A percentile compares a stretch with the other conserved stretches of the same genome.
Evolutionary conservation across 192 early-diverging fungal species (phyloP).

Genomic region (Hyaloraphidium curvatum): DNA sequence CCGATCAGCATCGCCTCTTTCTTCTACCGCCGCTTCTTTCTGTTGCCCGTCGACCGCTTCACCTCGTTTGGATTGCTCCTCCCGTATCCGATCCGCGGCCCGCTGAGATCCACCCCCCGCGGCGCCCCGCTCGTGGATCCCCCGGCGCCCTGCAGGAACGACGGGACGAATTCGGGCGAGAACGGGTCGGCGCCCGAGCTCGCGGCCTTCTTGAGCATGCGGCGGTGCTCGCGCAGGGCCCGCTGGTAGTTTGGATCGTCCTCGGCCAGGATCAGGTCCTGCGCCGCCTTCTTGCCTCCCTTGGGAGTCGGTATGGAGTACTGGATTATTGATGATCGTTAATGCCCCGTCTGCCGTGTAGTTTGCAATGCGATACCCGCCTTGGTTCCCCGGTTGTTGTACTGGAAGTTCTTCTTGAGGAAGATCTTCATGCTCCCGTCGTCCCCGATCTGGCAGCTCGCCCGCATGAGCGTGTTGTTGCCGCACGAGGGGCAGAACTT

Average conservation of each 20-base stretch:
- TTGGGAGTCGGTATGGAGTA: slow-evolving; percentile 69
- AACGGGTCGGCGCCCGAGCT: slow-evolving; percentile 26
- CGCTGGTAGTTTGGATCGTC: slow-evolving; percentile 74
- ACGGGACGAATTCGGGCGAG: slow-evolving; percentile 44
- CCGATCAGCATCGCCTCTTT: not conserved
- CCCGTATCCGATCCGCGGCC: slow-evolving; percentile 20
- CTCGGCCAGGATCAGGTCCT: slow-evolving; percentile 66
- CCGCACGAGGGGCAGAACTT: slow-evolving; percentile 90
- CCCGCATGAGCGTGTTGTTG: slow-evolving; percentile 64
- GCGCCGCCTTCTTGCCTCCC: slow-evolving; percentile 48
- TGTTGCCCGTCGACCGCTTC: slow-evolving; percentile 3
- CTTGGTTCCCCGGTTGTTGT: slow-evolving; percentile 73
- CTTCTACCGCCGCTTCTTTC: slow-evolving; percentile 1
- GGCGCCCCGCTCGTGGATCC: not conserved
- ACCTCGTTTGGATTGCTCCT: slow-evolving; percentile 22
- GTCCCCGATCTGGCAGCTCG: slow-evolving; percentile 55
- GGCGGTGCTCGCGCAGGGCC: slow-evolving; percentile 18
- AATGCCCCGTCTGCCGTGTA: not conserved
- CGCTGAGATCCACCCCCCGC: slow-evolving; percentile 5
- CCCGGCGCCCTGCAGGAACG: not conserved
- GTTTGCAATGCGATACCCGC: slow-evolving; percentile 11
- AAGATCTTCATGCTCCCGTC: slow-evolving; percentile 63
- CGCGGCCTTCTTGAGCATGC: slow-evolving; percentile 24
- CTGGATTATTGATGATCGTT: slow-evolving; percentile 7
- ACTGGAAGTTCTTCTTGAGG: slow-evolving; percentile 77